Evolutionary conservation across 2,329 filamentous ascomycete species (phyloP), one percentile per base, ranked within the genome.

Genomic region (Ophiosphaerella korrae): DNA sequence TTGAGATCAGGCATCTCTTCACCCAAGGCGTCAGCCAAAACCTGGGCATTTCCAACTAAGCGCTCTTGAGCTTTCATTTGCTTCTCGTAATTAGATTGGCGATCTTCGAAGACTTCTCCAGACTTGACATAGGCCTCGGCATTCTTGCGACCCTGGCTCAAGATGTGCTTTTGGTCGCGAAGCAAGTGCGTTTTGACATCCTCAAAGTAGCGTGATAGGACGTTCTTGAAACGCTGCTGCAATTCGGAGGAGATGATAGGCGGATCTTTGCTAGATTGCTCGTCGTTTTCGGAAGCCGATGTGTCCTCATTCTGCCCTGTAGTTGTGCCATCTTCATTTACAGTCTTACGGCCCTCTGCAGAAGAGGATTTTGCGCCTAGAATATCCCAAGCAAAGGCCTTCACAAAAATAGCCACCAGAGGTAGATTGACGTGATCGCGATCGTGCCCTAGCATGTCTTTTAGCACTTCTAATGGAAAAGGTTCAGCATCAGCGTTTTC

Each of bases 101-200:
- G 88, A 68, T 99, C 94, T 71, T 99, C 94, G 58, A 99, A 97
- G 5, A 99, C 93, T 70, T 99, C 94, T 2, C 94, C 94, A 33
- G 94, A 97, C 68, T 97, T 97, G 64, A 99, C 93, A 66, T 99
- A 99, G 5, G 93, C 94, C 74, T 99, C 94, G 1, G 94, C 93
- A 75, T 99, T 99, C 62, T 93, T 92, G 57, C 92, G 90, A 46
- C 90, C 91, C 75, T 99, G 94, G 23, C 84, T 86, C 45, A 87
- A 84, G 35, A 99, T 87, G 35, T 89, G 88, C 73, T 96, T 94
- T 71, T 99, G 94, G 64, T 97, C 92, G n/a, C 90, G 88, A 26
- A 92, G 74, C 26, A 99, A 82, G 67, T 97, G 94, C 13, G 83
- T 80, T 68, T 96, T 96, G 60, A 97, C 90, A 69, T 96, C 92